phyloP scores from a whole-genome alignment of 1,139 yeast species.

The Zygoascus hellenicus region DNA sequence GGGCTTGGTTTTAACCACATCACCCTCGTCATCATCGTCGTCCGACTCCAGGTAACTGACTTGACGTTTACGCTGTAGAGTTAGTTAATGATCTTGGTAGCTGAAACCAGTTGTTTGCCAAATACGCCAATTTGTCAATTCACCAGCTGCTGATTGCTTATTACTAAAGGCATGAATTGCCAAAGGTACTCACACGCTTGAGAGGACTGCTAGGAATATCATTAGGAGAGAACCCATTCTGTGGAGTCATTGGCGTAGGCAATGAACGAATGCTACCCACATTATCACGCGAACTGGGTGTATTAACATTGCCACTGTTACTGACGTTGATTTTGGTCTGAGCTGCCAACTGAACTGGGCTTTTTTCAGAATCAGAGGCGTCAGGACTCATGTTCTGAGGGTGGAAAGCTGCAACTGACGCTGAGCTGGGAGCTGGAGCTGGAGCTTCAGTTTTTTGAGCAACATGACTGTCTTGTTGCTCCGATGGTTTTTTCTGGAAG shows the following conservation, averaged over 20 bases:
- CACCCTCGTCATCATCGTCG: constrained; percentile 21
- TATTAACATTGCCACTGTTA: constrained; percentile 3
- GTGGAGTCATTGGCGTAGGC: constrained; percentile 12
- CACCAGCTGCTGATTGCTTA: constrained; percentile 2
- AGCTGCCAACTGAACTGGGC: constrained; percentile 4
- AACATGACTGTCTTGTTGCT: neutral
- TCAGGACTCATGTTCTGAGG: constrained; percentile 6
- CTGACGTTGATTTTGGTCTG: constrained; percentile 6
- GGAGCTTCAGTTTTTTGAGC: constrained; percentile 1
- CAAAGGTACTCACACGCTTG: constrained; percentile 14
- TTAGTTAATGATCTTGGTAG: neutral
- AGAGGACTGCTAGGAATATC: constrained; percentile 15
- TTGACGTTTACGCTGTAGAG: constrained; percentile 11
- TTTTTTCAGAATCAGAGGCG: constrained; percentile 4
- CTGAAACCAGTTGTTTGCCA: too few relatives aligned
- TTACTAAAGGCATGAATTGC: neutral
- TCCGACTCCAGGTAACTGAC: constrained; percentile 24
- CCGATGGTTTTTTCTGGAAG: constrained; percentile 16
- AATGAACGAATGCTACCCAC: constrained; percentile 8
- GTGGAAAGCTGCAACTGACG: too few relatives aligned
- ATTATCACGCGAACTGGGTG: neutral
- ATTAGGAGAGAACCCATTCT: constrained; percentile 1
- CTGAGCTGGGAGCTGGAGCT: too few relatives aligned
- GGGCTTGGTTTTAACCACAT: constrained; percentile 3
- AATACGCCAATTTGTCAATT: neutral